Evolutionary conservation across 768 basidiomycete genomes (phyloP).

Genomic region (Amanita exitialis): DNA sequence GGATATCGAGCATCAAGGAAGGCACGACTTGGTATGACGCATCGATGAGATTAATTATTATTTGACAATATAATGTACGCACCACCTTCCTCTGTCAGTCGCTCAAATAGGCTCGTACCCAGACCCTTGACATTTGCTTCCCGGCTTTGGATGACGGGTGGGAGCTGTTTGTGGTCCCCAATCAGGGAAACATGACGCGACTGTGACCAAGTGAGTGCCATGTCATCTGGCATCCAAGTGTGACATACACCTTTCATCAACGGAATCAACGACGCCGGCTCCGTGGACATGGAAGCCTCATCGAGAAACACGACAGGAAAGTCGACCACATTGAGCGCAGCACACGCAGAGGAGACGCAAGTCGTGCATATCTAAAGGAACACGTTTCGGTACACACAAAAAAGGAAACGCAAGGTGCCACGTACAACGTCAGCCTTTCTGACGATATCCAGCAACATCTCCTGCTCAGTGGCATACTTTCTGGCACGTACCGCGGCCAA

Average conservation of each 20-base stretch:
- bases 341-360: constrained; percentile 68
- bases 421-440: constrained; percentile 63
- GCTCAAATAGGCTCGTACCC: constrained; percentile 78
- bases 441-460: constrained; percentile 59
- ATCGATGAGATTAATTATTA: too few relatives aligned
- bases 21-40: too few relatives aligned
- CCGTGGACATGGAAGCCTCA: constrained; percentile 95
- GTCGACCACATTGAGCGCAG: constrained; percentile 59
- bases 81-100: constrained; percentile 79
- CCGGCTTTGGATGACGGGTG: constrained; percentile 74
- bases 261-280: constrained; percentile 85
- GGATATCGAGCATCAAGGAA: constrained; percentile 86
- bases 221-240: background rate
- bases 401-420: background rate
- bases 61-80: too few relatives aligned
- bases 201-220: constrained; percentile 24
- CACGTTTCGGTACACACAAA: background rate
- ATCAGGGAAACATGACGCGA: constrained; percentile 79
- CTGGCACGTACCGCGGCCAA: constrained; percentile 24
- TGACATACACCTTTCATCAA: constrained; percentile 85
- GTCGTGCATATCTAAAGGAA: constrained; percentile 71
- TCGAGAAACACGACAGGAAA: constrained; percentile 93
- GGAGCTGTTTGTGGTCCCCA: constrained; percentile 95
- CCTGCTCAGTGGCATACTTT: constrained; percentile 44
- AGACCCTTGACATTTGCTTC: constrained; percentile 69